These are phyloP conservation scores for Amanita inopinata DNA, from an alignment of 768 basidiomycete genomes.

Conservation along the genomic window DNA sequence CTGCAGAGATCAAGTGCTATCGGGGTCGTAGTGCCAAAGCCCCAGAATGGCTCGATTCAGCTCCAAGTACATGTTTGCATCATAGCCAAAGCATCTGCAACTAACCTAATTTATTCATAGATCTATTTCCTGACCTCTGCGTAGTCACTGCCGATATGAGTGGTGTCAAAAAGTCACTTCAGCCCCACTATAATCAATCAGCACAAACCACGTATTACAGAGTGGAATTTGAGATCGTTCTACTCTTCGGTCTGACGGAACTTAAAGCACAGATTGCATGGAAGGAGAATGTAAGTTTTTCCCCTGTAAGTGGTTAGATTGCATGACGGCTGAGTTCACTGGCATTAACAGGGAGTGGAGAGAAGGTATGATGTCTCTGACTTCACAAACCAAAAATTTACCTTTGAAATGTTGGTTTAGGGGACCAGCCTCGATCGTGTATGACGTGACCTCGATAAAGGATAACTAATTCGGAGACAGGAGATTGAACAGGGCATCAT, in stretches of 20 bases:
- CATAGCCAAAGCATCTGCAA: too few relatives aligned
- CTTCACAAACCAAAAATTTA: neutral
- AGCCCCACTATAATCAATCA: neutral
- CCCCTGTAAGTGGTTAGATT: neutral
- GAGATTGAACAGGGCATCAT: neutral
- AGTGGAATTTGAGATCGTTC: conserved; percentile 26
- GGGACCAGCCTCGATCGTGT: conserved; percentile 7
- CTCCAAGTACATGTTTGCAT: conserved; percentile 13
- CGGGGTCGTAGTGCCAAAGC: conserved; percentile 10
- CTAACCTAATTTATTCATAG: neutral
- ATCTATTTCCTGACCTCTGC: conserved; percentile 15
- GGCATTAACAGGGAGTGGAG: conserved; percentile 13
- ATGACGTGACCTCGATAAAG: neutral
- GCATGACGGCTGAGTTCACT: neutral
- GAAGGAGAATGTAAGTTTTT: conserved; percentile 26
- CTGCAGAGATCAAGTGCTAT: conserved; percentile 13
- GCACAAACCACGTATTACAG: conserved; percentile 14
- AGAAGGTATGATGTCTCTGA: conserved; percentile 10
- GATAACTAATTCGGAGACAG: neutral
- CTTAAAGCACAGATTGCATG: conserved; percentile 37
- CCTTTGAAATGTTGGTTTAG: neutral
- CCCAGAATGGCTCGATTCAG: conserved; percentile 17
- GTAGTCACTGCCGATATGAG: conserved; percentile 16
- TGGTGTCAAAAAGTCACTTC: conserved; percentile 7
- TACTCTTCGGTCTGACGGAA: conserved; percentile 36